Evolutionary conservation across 768 basidiomycete species (phyloP).

Genomic region (Amanita thiersii): DNA sequence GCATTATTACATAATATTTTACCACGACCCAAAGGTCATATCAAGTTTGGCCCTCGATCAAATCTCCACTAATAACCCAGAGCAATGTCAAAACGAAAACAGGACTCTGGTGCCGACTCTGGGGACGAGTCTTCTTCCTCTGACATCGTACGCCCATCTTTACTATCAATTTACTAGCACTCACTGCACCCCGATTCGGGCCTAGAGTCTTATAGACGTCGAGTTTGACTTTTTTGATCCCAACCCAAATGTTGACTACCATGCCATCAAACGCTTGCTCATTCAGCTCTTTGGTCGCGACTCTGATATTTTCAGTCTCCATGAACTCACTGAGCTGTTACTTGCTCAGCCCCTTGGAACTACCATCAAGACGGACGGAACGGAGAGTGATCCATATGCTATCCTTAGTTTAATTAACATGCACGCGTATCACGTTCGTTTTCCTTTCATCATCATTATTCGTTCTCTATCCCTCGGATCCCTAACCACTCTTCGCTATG

Average conservation of each 20-base stretch:
- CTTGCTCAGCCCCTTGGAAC: slow-evolving; percentile 77
- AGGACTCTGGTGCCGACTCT: slow-evolving; percentile 27
- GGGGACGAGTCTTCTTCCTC: slow-evolving; percentile 30
- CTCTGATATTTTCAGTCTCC: slow-evolving; percentile 59
- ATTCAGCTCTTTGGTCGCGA: slow-evolving; percentile 68
- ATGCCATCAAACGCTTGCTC: slow-evolving; percentile 72
- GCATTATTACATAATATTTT: background rate
- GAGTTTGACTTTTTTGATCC: slow-evolving; percentile 94
- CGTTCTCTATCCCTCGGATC: background rate
- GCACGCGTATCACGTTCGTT: slow-evolving; percentile 51
- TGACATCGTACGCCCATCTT: slow-evolving; percentile 17
- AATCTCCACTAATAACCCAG: background rate
- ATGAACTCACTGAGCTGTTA: slow-evolving; percentile 75
- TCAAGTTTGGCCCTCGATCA: background rate
- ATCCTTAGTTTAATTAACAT: slow-evolving; percentile 81
- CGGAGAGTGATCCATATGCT: slow-evolving; percentile 86
- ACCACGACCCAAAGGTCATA: background rate
- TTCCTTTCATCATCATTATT: background rate
- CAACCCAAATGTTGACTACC: slow-evolving; percentile 74
- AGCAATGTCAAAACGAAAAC: slow-evolving; percentile 50
- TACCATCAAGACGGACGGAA: slow-evolving; percentile 88
- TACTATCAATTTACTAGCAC: background rate
- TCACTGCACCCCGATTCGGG: too few species aligned
- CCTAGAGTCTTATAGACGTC: slow-evolving; percentile 70
- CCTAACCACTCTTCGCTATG: background rate